phyloP scores from a whole-genome alignment of 352 stramenopile genomes.

The Pythium aristosporum region DNA sequence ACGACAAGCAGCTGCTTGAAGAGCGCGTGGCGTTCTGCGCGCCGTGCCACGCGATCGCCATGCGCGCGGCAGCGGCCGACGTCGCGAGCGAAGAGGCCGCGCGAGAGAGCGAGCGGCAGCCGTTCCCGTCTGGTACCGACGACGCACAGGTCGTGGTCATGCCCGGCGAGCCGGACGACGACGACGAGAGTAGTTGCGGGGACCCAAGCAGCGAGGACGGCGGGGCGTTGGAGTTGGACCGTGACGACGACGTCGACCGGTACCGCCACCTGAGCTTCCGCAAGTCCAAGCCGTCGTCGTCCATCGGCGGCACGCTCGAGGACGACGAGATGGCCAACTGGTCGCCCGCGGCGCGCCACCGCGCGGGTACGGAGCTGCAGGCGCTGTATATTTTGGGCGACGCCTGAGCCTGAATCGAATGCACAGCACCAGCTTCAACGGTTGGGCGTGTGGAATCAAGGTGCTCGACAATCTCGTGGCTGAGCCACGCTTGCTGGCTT shows the following conservation, averaged over 20 bases:
- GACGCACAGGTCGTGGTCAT: no score
- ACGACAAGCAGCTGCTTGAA: not conserved
- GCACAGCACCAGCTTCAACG: no score
- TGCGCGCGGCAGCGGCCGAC: conserved; percentile 15
- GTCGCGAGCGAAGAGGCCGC: conserved; percentile 22
- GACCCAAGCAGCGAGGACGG: not conserved
- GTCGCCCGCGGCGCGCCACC: conserved; percentile 2
- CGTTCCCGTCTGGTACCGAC: not conserved
- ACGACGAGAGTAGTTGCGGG: not conserved
- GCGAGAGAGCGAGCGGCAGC: not conserved
- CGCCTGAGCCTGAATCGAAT: not conserved
- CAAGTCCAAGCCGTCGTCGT: conserved; percentile 23
- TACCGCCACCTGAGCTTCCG: not conserved
- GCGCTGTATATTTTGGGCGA: conserved; percentile 14
- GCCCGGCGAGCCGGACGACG: not conserved
- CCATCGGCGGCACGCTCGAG: conserved; percentile 9
- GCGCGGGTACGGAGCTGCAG: not conserved
- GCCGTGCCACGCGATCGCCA: conserved; percentile 25
- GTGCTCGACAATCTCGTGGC: no score
- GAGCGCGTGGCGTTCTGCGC: conserved; percentile 26
- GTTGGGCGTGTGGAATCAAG: no score
- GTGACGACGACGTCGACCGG: not conserved
- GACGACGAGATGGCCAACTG: conserved; percentile 14
- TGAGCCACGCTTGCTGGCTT: no score
- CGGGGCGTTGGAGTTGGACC: not conserved